Evolutionary conservation across 768 basidiomycete genomes (phyloP).

Genomic region (Austroboletus eburneus): DNA sequence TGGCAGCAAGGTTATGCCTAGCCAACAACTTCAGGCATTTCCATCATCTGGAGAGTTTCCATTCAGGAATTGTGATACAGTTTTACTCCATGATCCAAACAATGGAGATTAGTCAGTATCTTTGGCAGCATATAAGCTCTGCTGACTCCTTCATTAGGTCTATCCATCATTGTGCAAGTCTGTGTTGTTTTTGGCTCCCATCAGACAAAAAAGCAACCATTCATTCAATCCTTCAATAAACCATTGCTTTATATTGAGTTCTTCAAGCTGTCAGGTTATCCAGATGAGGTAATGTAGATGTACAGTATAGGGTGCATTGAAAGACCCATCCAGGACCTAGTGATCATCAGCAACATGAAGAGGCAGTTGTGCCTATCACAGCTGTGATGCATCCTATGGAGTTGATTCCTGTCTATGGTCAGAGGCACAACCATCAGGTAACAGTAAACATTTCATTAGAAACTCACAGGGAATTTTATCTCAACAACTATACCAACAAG

Average conservation of each 20-base stretch:
- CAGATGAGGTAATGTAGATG: not conserved
- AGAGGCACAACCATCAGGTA: not conserved
- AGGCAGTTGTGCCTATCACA: not conserved
- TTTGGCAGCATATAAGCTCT: not conserved
- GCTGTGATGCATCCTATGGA: not conserved
- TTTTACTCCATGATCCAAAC: not conserved
- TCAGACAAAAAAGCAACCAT: not conserved
- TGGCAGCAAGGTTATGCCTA: slow-evolving; percentile 2
- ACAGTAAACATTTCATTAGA: not conserved
- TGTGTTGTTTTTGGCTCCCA: not conserved
- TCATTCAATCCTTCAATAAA: not conserved
- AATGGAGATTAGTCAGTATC: not conserved
- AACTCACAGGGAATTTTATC: not conserved
- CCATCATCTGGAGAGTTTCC: not conserved
- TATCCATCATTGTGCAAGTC: not conserved
- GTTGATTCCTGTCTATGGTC: not conserved
- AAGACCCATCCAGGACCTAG: not conserved
- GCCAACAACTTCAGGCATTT: slow-evolving; percentile 14
- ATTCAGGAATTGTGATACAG: slow-evolving; percentile 1
- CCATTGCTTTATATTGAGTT: not conserved
- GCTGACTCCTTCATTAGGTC: not conserved
- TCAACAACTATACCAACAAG: slow-evolving; percentile 4
- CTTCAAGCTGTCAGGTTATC: not conserved
- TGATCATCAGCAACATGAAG: not conserved
- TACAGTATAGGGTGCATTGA: not conserved